Percentiles rank a stretch among this genome's conserved stretches.
These are phyloP conservation scores for Gloeophyllum trabeum DNA, from an alignment of 768 basidiomycete species.

Conservation along the genomic window DNA sequence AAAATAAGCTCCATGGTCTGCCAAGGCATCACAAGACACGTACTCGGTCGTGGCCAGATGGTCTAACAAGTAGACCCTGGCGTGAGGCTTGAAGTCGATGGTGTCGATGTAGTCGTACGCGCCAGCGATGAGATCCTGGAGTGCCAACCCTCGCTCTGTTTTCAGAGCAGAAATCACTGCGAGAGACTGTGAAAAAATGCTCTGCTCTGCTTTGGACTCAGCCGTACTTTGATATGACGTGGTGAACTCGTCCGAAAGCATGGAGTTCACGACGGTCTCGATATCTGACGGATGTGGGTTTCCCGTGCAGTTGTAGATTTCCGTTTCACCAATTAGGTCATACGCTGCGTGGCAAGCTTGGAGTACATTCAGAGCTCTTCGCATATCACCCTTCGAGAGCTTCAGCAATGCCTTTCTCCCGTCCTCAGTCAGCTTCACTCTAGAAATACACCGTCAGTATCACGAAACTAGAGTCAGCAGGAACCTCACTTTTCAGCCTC, in stretches of 20 bases:
- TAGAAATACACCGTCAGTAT: constrained; percentile 18
- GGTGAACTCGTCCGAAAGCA: constrained; percentile 94
- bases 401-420: constrained; percentile 86
- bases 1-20: not conserved
- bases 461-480: not conserved
- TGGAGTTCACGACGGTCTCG: constrained; percentile 84
- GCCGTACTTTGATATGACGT: constrained; percentile 71
- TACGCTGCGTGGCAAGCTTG: constrained; percentile 99
- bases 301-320: constrained; percentile 95
- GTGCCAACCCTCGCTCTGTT: constrained; percentile 83
- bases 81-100: constrained; percentile 75
- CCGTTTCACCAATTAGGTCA: constrained; percentile 75
- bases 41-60: constrained; percentile 94
- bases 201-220: not conserved
- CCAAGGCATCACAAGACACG: constrained; percentile 19
- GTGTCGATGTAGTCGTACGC: constrained; percentile 85
- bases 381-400: constrained; percentile 96
- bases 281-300: constrained; percentile 94
- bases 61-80: constrained; percentile 87
- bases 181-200: constrained; percentile 1
- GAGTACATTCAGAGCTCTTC: constrained; percentile 87
- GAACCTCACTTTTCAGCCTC: constrained; percentile 67
- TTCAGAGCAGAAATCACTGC: constrained; percentile 82
- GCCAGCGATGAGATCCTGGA: constrained; percentile 89
- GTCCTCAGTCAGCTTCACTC: constrained; percentile 78